These are phyloP conservation scores for Lanmaoa pseudosensibilis DNA, from an alignment of 768 basidiomycete species.

Conservation along the genomic window DNA sequence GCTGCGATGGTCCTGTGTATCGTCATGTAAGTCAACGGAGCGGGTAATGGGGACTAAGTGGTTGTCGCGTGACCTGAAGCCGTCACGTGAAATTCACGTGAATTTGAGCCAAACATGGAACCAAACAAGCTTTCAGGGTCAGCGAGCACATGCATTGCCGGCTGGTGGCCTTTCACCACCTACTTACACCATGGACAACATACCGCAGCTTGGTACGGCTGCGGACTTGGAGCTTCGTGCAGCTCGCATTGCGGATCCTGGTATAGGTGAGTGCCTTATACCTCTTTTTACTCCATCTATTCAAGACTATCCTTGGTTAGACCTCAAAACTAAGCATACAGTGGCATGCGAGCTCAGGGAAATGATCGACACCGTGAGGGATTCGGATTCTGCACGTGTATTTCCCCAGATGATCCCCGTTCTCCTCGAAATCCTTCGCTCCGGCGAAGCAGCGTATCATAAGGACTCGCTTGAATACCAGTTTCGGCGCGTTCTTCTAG, in stretches of 20 bases:
- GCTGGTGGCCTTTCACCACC: background rate
- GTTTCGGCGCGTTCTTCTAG: constrained; percentile 84
- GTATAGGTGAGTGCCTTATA: constrained; percentile 50
- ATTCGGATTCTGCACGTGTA: constrained; percentile 68
- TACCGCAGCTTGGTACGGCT: constrained; percentile 44
- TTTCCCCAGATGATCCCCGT: constrained; percentile 73
- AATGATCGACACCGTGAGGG: constrained; percentile 75
- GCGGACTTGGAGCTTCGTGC: constrained; percentile 71
- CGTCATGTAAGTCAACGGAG: no score
- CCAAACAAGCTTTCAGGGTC: constrained; percentile 37
- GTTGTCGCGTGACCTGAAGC: no score
- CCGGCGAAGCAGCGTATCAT: constrained; percentile 63
- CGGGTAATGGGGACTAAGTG: no score
- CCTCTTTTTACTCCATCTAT: background rate
- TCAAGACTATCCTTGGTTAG: constrained; percentile 36
- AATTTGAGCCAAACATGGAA: constrained; percentile 26
- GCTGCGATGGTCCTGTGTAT: no score
- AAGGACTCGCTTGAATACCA: constrained; percentile 72
- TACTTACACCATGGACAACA: constrained; percentile 40
- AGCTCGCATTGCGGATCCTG: constrained; percentile 72
- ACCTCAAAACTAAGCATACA: constrained; percentile 66
- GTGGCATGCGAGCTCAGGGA: constrained; percentile 80
- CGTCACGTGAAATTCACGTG: constrained; percentile 36
- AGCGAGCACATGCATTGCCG: background rate
- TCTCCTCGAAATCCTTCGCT: constrained; percentile 68